Evolutionary conservation across 192 early-diverging fungal species (phyloP).

Genomic region (Backusella luteola): DNA sequence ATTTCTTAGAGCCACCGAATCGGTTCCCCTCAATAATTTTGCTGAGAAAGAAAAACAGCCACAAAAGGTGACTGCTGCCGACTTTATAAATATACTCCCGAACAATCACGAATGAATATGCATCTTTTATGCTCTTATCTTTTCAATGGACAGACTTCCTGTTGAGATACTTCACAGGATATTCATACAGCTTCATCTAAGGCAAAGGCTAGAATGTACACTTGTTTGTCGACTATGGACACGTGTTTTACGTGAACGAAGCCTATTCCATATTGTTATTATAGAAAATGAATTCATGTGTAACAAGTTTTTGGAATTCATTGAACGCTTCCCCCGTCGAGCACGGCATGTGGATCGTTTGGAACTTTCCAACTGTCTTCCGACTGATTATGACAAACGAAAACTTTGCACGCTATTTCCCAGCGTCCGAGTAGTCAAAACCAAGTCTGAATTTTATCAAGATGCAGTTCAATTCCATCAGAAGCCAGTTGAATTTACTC

Average conservation of each 20-base stretch:
- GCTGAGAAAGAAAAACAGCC: too few relatives aligned
- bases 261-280: neutral
- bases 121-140: neutral
- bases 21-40: too few relatives aligned
- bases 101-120: neutral
- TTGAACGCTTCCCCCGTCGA: neutral
- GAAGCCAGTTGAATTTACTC: neutral
- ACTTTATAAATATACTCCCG: neutral
- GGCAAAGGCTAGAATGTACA: neutral
- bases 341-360: neutral
- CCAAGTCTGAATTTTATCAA: neutral
- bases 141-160: neutral
- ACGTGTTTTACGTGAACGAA: neutral
- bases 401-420: neutral
- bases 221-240: neutral
- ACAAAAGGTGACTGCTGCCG: neutral
- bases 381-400: neutral
- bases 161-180: neutral
- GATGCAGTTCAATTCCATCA: neutral
- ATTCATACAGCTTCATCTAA: neutral
- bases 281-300: neutral
- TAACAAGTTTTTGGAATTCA: neutral
- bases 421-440: neutral
- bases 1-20: too few relatives aligned
- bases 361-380: neutral